Evolutionary conservation across 371 early-diverging fungal species (phyloP).

Genomic region (Apophysomyces elegans): DNA sequence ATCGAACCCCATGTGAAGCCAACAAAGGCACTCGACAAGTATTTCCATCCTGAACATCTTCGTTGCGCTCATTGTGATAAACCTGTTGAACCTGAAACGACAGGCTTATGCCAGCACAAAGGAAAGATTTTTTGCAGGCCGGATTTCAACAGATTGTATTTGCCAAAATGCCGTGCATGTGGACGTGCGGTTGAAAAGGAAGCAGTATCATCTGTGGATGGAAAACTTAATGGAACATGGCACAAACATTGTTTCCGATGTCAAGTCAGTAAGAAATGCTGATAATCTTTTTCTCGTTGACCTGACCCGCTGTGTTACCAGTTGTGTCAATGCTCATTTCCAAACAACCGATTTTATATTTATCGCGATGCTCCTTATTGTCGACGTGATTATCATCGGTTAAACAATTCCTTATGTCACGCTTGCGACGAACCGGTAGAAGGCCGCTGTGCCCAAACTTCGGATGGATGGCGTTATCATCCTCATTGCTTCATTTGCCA

Average conservation of each 20-base stretch:
- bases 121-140: constrained; percentile 69
- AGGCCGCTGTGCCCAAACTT: constrained; percentile 77
- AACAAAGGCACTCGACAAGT: constrained; percentile 57
- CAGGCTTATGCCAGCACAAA: constrained; percentile 69
- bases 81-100: constrained; percentile 65
- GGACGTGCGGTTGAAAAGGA: constrained; percentile 65
- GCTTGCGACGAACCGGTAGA: constrained; percentile 77
- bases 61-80: constrained; percentile 61
- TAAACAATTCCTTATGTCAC: constrained; percentile 77
- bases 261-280: constrained; percentile 25
- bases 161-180: constrained; percentile 72
- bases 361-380: constrained; percentile 74
- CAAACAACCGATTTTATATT: constrained; percentile 81
- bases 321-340: constrained; percentile 62
- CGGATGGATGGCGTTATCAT: constrained; percentile 53
- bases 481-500: constrained; percentile 32
- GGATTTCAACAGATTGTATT: constrained; percentile 63
- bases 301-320: constrained; percentile 9
- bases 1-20: constrained; percentile 46
- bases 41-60: constrained; percentile 66
- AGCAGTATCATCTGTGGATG: constrained; percentile 70
- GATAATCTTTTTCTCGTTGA: not conserved
- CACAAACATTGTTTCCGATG: constrained; percentile 53
- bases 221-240: constrained; percentile 74
- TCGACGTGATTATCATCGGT: constrained; percentile 73